Base-by-base conservation (phyloP, 768 basidiomycete species). In the Kwoniella heveanensis region DNA sequence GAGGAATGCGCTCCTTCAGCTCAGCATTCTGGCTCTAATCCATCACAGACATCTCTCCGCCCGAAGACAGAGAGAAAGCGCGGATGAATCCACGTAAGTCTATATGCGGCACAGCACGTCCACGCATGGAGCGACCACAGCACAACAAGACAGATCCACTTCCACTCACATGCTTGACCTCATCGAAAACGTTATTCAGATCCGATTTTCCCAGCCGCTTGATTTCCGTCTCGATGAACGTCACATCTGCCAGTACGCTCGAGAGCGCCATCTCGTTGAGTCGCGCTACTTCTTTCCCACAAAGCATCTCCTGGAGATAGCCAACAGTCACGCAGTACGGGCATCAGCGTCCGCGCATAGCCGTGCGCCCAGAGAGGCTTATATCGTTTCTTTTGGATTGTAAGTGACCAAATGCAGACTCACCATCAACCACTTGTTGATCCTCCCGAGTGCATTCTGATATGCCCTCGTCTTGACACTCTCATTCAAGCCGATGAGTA, bases 211-310 rank as follows among this genome's bases (percentile, higher is more conserved):
- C 90, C 57, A 89, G 87, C 49, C 87, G 83, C 70, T 86, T 87
- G 68, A 94, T 85, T 71, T 92, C 90, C n/a, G 87, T 86, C 67
- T 95, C 91, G 57, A 97, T 83, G 79, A 94, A 96, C 62, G 88
- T 87, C 64, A 93, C 85, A 76, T 97, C 94, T 51, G 89, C 85
- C 57, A 90, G 82, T 53, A 97, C 85, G 69, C 94, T 95, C 30
- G 88, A 86, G 47, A 96, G 84, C 1, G 90, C 92, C 71, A 90
- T 88, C 72, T 97, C 92, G 72, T 95, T 97, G 83, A 94, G 86
- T 82, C 85, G 85, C 8, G 83, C 81, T 25, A 92, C 85, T 62
- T 88, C 88, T 2, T 66, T 71, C 0, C 69, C 70, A 51, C 70
- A 69, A 10, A 78, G 58, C 39, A 59, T 72, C 24, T 68, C 70